These are phyloP conservation scores for Pichia sp. DNA, from an alignment of 1,139 yeast species.

Conservation along the genomic window DNA sequence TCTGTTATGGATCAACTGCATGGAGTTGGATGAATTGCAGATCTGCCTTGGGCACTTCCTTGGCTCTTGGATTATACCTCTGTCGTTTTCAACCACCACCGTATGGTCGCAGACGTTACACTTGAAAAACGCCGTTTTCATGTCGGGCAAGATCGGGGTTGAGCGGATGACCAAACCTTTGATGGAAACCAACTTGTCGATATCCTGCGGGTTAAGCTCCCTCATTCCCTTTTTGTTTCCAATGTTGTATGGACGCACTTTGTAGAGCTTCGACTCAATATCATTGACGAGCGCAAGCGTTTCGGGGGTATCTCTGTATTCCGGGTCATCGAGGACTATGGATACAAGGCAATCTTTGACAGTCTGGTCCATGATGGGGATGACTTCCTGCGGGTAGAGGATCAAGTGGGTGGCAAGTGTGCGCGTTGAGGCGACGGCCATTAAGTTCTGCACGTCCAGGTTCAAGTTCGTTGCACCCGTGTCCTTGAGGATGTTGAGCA, in stretches of 20 bases:
- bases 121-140: slow-evolving; percentile 95
- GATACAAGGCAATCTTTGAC: slow-evolving; percentile 87
- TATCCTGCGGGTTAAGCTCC: slow-evolving; percentile 91
- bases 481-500: slow-evolving; percentile 68
- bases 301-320: slow-evolving; percentile 28
- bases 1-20: slow-evolving; percentile 88
- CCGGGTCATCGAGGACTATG: slow-evolving; percentile 57
- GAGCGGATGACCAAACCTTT: slow-evolving; percentile 89
- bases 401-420: slow-evolving; percentile 80
- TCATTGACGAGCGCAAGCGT: slow-evolving; percentile 45
- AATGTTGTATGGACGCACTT: slow-evolving; percentile 82
- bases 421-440: slow-evolving; percentile 70
- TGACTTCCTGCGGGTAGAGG: slow-evolving; percentile 93
- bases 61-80: slow-evolving; percentile 96
- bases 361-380: slow-evolving; percentile 96
- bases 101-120: slow-evolving; percentile 96
- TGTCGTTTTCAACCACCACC: slow-evolving; percentile 83
- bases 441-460: slow-evolving; percentile 74
- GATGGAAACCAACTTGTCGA: slow-evolving; percentile 85
- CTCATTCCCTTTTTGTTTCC: slow-evolving; percentile 79
- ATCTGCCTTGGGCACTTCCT: slow-evolving; percentile 83
- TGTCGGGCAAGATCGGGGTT: slow-evolving; percentile 92
- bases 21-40: slow-evolving; percentile 82
- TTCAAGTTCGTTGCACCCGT: slow-evolving; percentile 80
- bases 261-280: slow-evolving; percentile 76